A percentile compares a stretch with the other conserved stretches of the same genome.
Evolutionary conservation across 2,329 filamentous ascomycete genomes (phyloP).

Genomic region (Venturia asperata): DNA sequence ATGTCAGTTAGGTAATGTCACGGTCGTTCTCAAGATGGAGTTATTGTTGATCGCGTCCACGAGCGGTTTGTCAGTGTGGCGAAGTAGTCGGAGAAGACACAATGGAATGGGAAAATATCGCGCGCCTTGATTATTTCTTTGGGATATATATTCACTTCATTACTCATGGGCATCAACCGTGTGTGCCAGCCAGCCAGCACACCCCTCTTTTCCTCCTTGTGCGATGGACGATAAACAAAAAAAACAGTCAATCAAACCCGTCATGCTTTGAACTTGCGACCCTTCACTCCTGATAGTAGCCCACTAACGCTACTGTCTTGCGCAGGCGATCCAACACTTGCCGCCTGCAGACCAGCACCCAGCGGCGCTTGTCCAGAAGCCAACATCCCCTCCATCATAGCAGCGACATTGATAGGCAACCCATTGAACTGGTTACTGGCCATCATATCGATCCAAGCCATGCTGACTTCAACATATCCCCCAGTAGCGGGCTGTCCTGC

Average conservation of each 20-base stretch:
- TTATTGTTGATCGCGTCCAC: too few species aligned
- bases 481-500: slow-evolving; percentile 22
- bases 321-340: neutral
- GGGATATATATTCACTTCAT: neutral
- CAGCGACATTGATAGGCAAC: slow-evolving; percentile 15
- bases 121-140: neutral
- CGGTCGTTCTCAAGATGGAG: too few species aligned
- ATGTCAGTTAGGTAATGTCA: too few species aligned
- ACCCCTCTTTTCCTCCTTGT: neutral
- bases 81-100: too few species aligned
- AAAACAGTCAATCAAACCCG: neutral
- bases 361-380: slow-evolving; percentile 1
- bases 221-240: neutral
- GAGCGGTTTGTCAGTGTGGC: too few species aligned
- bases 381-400: slow-evolving; percentile 17
- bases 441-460: slow-evolving; percentile 32
- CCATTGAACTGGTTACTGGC: slow-evolving; percentile 22
- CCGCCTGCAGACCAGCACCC: neutral
- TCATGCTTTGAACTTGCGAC: neutral
- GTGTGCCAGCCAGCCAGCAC: slow-evolving; percentile 13
- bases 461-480: slow-evolving; percentile 30
- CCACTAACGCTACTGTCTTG: neutral
- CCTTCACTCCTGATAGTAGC: slow-evolving; percentile 9
- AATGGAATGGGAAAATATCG: too few species aligned
- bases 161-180: neutral